Base-by-base conservation (phyloP, 2,329 filamentous ascomycete genomes). In the Ceratocystis cubensis region DNA sequence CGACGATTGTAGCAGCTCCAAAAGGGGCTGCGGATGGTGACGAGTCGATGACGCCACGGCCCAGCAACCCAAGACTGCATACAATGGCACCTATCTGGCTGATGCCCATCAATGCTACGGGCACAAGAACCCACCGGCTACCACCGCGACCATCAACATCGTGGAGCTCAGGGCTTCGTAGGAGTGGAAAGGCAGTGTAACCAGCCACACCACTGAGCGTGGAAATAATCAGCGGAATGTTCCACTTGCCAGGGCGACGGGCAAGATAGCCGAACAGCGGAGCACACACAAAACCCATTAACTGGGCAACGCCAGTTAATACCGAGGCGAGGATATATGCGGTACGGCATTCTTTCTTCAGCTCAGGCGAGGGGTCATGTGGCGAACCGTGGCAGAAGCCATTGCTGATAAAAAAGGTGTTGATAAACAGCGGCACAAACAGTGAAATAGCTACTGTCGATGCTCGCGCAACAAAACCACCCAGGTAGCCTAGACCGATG, bases 51-150 rank as follows among this genome's bases (percentile, higher is more conserved):
- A 97, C 87, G 3, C 91, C 92, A 17, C 85, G 85, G 46, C 91
- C 91, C 2, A 99, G 81, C 0, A 94, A 84, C 0, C 89, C 91
- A n/a, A 99, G 82, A 70, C 90, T 96, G 77, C 92, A 96, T 0
- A 99, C 94, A 68, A 99, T 97, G 10, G 91, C 88, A 1, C 93
- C 94, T 69, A 99, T 97, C 75, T 99, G 94, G 72, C 90, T 95
- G 72, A 96, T 84, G 15, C 94, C 94, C 48, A 97, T 84, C 20
- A 96, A 77, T 0, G 87, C 84, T 53, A 91, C 90, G 17, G 93
- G 82, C 13, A 92, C 70, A 73, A 95, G 91, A 17, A 96, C 85
- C 10, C 77, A 79, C 0, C 84, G 81, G 44, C 80, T 84, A 20
- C 89, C 89, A 44, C 88, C 84, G 30, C 87, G 80, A 3, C 85